Percentiles rank a stretch among this genome's conserved stretches.
Conservation (phyloP, 2,329 filamentous ascomycete genomes). For the Ceratocystiopsis minuta region DNA sequence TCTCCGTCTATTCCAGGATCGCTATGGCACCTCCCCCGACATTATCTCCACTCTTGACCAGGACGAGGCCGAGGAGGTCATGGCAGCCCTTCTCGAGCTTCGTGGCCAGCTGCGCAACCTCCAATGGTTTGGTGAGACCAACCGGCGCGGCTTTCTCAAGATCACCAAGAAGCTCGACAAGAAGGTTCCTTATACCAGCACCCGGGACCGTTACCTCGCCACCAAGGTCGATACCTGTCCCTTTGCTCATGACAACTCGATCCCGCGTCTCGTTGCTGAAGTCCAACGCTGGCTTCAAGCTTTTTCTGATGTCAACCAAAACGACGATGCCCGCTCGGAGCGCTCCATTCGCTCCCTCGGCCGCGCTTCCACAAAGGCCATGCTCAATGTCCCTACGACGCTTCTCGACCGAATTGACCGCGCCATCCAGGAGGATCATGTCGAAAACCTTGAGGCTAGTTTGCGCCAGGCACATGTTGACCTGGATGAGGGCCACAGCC, state of each 20-base stretch:
- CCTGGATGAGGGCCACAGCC: background rate
- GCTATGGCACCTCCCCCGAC: constrained; percentile 62
- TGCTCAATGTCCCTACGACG: constrained; percentile 50
- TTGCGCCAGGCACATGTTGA: constrained; percentile 39
- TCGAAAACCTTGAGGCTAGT: constrained; percentile 33
- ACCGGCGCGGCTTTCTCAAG: constrained; percentile 85
- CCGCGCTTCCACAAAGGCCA: constrained; percentile 56
- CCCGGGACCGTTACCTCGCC: constrained; percentile 71
- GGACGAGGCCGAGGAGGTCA: constrained; percentile 80
- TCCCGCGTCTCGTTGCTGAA: constrained; percentile 30
- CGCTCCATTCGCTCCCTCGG: constrained; percentile 61
- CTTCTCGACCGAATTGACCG: constrained; percentile 55
- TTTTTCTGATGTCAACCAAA: constrained; percentile 57
- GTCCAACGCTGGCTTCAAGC: constrained; percentile 88
- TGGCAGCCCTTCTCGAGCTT: constrained; percentile 76
- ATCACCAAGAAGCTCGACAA: constrained; percentile 99
- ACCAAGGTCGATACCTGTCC: constrained; percentile 79
- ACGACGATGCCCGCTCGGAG: constrained; percentile 57
- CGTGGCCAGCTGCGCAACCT: constrained; percentile 76
- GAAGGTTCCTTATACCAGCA: constrained; percentile 58
- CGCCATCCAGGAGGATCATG: constrained; percentile 52
- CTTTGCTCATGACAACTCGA: constrained; percentile 57
- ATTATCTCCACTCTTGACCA: constrained; percentile 57
- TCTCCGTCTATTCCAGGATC: constrained; percentile 69
- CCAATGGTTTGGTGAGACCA: constrained; percentile 96